Conservation (phyloP, 2,329 filamentous ascomycete species). For the Monilinia laxa region DNA sequence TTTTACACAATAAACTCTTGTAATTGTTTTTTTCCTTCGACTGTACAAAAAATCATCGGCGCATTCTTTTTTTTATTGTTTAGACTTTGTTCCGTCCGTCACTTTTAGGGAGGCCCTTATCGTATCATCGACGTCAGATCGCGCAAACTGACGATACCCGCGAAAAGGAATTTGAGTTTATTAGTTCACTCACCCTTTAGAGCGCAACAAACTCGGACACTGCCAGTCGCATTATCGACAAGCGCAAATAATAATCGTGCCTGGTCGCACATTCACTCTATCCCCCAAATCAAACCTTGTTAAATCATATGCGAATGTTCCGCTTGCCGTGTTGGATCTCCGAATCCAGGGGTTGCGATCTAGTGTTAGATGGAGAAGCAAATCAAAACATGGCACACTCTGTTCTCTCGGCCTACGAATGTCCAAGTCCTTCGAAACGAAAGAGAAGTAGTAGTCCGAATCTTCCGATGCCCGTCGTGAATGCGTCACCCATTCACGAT, state of each 20-base stretch:
- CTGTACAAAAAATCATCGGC: constrained; percentile 20
- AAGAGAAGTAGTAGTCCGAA: constrained; percentile 32
- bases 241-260: constrained; percentile 5
- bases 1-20: constrained; percentile 17
- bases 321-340: constrained; percentile 55
- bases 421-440: constrained; percentile 33
- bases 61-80: background rate
- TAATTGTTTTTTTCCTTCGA: constrained; percentile 10
- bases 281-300: background rate
- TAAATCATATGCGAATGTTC: constrained; percentile 55
- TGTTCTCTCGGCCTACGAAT: constrained; percentile 31
- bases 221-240: background rate
- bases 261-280: constrained; percentile 17
- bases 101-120: constrained; percentile 20
- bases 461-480: constrained; percentile 24
- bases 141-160: constrained; percentile 17
- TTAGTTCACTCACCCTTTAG: background rate
- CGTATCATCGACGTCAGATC: constrained; percentile 19
- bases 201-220: background rate
- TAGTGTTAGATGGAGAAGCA: constrained; percentile 46
- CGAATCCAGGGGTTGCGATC: constrained; percentile 58
- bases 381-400: constrained; percentile 44
- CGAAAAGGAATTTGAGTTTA: constrained; percentile 16
- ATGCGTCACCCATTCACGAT: constrained; percentile 32
- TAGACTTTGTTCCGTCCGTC: background rate